Evolutionary conservation across 148 eudicot genomes (phyloP).

Genomic region (Rhododendron griersonianum): DNA sequence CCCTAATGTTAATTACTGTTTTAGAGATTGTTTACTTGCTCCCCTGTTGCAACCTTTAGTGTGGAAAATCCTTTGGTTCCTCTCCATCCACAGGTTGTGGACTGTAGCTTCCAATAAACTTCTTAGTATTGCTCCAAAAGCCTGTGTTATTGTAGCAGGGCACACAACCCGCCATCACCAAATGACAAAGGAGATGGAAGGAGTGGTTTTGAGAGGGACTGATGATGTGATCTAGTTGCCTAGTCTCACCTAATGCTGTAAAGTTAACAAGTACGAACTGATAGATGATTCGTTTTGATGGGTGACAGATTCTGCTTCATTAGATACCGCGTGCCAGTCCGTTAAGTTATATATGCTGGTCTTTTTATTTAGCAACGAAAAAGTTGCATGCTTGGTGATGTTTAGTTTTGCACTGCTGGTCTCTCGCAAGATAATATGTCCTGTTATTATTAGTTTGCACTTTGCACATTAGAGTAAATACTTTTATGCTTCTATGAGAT

Average conservation of each 20-base stretch:
- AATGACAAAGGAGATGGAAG: not conserved
- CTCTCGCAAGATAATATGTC: not conserved
- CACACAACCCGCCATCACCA: not conserved
- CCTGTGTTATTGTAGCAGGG: not conserved
- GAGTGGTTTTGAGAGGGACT: conserved; percentile 2
- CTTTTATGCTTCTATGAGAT: not conserved
- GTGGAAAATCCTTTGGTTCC: not conserved
- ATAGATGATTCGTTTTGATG: not conserved
- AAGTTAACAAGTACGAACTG: not conserved
- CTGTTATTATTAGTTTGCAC: not conserved
- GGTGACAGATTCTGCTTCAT: not conserved
- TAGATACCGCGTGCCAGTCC: not conserved
- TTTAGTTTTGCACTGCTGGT: not conserved
- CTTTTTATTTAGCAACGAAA: not conserved
- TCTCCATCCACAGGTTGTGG: not conserved
- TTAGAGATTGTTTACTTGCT: not conserved
- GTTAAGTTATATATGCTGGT: not conserved
- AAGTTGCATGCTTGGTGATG: not conserved
- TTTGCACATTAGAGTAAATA: not conserved
- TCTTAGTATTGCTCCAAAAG: not conserved
- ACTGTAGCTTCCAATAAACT: not conserved
- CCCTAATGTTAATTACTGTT: not conserved
- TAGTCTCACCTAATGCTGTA: not conserved
- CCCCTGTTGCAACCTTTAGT: not conserved
- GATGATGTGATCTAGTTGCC: not conserved